phyloP scores from a whole-genome alignment of 179 eudicot genomes.

The Beta lomatogona region DNA sequence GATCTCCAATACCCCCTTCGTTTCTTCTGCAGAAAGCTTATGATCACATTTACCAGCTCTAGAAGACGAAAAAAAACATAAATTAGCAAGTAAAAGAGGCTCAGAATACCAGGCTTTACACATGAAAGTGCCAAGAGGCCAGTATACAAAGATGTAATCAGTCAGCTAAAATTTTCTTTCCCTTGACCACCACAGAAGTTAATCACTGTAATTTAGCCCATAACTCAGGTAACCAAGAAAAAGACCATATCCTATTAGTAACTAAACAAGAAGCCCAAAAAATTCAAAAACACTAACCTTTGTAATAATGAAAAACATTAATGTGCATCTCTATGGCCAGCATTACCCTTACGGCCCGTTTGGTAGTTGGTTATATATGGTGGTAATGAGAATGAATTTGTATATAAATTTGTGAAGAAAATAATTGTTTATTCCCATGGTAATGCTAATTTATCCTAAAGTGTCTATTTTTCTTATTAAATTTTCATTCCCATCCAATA shows the following conservation, averaged over 20 bases:
- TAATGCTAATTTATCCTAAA: too few species aligned
- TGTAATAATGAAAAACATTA: background rate
- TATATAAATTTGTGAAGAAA: too few species aligned
- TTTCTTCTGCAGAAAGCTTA: constrained; percentile 47
- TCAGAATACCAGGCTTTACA: background rate
- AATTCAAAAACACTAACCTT: background rate
- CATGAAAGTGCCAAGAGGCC: background rate
- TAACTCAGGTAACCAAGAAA: background rate
- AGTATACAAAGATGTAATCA: too few species aligned
- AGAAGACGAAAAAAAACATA: constrained; percentile 15
- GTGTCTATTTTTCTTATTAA: too few species aligned
- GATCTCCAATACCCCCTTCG: constrained; percentile 42
- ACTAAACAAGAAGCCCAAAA: background rate
- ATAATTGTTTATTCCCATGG: too few species aligned
- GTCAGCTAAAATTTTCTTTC: too few species aligned
- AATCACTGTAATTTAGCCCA: background rate
- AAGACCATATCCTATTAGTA: background rate
- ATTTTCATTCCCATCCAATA: too few species aligned
- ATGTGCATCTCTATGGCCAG: background rate
- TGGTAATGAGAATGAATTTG: too few species aligned
- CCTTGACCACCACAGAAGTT: background rate
- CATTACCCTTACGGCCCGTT: background rate
- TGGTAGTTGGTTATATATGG: too few species aligned
- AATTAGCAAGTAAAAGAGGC: background rate
- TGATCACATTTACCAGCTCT: constrained; percentile 42